A percentile compares a stretch with the other conserved stretches of the same genome.
Conservation (phyloP, 805 yeast genomes). For the Zygosaccharomyces kombuchaensis region DNA sequence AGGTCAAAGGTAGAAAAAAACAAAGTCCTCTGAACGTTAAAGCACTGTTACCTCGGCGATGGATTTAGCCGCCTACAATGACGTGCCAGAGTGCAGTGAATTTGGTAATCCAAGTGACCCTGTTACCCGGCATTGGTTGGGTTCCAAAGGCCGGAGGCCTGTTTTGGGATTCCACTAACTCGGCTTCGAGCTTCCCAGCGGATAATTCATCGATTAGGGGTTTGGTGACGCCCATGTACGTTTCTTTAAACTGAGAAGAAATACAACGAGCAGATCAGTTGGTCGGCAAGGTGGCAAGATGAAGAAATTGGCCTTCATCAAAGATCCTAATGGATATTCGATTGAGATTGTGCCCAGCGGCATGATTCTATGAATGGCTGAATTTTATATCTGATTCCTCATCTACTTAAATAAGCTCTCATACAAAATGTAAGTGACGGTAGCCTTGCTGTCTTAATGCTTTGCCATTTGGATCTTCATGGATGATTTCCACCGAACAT, state of each 20-base stretch:
- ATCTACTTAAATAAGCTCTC: not conserved
- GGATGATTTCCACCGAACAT: not conserved
- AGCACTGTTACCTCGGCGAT: too few species aligned
- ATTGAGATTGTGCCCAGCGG: slow-evolving; percentile 61
- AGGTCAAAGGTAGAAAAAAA: not conserved
- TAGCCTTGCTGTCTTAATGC: not conserved
- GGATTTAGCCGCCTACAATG: too few species aligned
- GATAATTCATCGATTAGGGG: not conserved
- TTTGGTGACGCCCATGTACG: slow-evolving; percentile 2
- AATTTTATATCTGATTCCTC: not conserved
- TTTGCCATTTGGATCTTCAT: not conserved
- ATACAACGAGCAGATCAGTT: slow-evolving; percentile 49
- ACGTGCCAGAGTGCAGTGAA: not conserved
- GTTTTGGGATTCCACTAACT: slow-evolving; percentile 3
- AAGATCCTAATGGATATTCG: slow-evolving; percentile 89
- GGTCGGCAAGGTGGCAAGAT: slow-evolving; percentile 55
- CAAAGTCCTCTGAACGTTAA: too few species aligned
- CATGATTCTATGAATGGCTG: slow-evolving; percentile 9
- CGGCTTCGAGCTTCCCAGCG: slow-evolving; percentile 2
- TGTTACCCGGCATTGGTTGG: not conserved
- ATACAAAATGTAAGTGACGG: not conserved
- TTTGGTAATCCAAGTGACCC: not conserved
- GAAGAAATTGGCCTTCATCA: slow-evolving; percentile 63
- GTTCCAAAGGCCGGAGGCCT: not conserved
- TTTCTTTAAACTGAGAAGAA: slow-evolving; percentile 36